These are phyloP conservation scores for Alternaria sp. DNA, from an alignment of 2,329 filamentous ascomycete species.

Conservation along the genomic window DNA sequence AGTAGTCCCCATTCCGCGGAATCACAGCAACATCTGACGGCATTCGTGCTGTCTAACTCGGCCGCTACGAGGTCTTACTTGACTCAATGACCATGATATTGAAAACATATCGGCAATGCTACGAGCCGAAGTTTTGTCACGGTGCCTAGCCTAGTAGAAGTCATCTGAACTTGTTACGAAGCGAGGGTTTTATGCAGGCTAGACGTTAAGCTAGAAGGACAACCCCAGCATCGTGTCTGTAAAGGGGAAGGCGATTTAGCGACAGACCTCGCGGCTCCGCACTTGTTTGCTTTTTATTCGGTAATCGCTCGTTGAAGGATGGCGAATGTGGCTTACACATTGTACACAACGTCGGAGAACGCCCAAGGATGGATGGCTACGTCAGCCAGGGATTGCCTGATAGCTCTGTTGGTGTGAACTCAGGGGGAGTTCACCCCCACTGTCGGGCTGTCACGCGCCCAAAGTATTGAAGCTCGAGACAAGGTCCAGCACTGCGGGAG, in stretches of 20 bases:
- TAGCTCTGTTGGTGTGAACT: background rate
- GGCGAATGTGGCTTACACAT: background rate
- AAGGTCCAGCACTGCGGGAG: slow-evolving; percentile 39
- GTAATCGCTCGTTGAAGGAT: slow-evolving; percentile 3
- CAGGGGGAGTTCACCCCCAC: slow-evolving; percentile 14
- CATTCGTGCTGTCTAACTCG: background rate
- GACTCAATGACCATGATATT: background rate
- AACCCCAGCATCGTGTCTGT: background rate
- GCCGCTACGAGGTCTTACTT: background rate
- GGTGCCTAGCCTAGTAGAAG: background rate
- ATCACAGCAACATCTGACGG: background rate
- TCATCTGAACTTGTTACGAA: background rate
- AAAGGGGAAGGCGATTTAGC: background rate
- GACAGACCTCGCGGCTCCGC: slow-evolving; percentile 4
- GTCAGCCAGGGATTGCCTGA: background rate
- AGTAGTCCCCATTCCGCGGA: background rate
- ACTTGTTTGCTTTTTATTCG: slow-evolving; percentile 6
- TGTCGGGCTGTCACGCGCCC: slow-evolving; percentile 28
- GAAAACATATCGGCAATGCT: background rate
- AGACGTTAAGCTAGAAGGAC: slow-evolving; percentile 9
- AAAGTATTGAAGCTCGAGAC: slow-evolving; percentile 9
- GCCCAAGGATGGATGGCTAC: background rate
- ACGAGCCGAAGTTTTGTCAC: background rate
- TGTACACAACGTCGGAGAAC: background rate
- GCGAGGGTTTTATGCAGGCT: slow-evolving; percentile 6